Conservation (phyloP, 176 grass and related monocot genomes). For the Oryza glumipatula region DNA sequence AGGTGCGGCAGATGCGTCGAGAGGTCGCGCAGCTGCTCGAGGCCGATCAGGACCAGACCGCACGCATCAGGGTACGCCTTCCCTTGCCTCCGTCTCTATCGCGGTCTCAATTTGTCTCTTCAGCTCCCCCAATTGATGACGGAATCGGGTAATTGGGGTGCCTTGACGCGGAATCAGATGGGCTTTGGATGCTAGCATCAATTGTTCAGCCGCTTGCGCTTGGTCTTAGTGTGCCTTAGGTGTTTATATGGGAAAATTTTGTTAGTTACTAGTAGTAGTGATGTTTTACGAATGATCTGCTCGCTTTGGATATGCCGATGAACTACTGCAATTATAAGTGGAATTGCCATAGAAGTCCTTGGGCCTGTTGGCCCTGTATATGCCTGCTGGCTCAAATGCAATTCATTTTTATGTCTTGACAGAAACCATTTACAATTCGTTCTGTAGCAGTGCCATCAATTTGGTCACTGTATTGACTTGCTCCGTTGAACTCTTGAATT, state of each 20-base stretch:
- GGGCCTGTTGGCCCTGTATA: neutral
- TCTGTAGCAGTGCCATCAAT: neutral
- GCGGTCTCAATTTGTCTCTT: neutral
- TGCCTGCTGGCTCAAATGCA: neutral
- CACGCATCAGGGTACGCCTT: conserved; percentile 70
- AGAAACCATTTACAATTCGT: neutral
- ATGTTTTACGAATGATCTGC: neutral
- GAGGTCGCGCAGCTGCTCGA: conserved; percentile 90
- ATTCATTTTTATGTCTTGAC: neutral
- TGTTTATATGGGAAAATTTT: neutral
- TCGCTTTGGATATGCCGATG: neutral
- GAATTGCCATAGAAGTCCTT: neutral
- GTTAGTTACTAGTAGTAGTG: neutral
- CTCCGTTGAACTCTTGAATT: conserved; percentile 2
- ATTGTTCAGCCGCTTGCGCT: neutral
- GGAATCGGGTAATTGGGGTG: neutral
- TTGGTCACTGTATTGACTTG: neutral
- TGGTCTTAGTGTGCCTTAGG: neutral
- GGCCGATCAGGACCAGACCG: conserved; percentile 76
- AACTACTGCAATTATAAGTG: neutral
- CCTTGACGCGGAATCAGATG: neutral
- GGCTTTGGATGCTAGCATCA: neutral
- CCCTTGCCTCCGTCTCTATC: neutral
- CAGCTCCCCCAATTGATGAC: neutral
- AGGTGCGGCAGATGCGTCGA: conserved; percentile 68